These are phyloP conservation scores for Cryomyces antarcticus DNA, from an alignment of 495 filamentous ascomycete species.

Conservation along the genomic window DNA sequence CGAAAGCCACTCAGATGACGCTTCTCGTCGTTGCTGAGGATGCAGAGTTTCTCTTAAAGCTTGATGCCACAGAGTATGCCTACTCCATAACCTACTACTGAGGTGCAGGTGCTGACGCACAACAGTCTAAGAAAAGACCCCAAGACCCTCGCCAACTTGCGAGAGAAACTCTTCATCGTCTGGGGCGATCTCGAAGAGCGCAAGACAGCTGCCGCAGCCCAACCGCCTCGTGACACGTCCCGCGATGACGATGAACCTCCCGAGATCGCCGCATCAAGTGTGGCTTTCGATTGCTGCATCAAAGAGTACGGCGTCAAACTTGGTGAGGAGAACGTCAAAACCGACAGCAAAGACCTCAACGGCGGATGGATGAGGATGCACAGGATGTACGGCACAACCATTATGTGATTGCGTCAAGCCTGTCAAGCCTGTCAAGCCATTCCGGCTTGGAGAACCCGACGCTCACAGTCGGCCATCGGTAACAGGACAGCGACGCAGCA, in stretches of 20 bases:
- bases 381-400: conserved; percentile 33
- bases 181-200: conserved; percentile 75
- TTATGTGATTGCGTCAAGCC: conserved; percentile 10
- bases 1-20: conserved; percentile 24
- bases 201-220: conserved; percentile 20
- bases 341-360: neutral
- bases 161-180: conserved; percentile 54
- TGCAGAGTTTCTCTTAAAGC: conserved; percentile 41
- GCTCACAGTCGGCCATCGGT: too few species aligned
- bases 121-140: conserved; percentile 33
- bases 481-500: too few species aligned
- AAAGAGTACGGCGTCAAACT: conserved; percentile 35
- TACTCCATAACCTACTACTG: too few species aligned
- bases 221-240: neutral
- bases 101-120: too few species aligned
- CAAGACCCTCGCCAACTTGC: conserved; percentile 26
- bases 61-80: conserved; percentile 48
- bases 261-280: neutral
- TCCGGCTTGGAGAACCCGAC: too few species aligned
- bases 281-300: conserved; percentile 38
- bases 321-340: conserved; percentile 8
- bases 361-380: conserved; percentile 29
- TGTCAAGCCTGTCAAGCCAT: too few species aligned
- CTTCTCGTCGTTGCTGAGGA: conserved; percentile 42
- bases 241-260: neutral